Conservation (phyloP, 2,329 filamentous ascomycete species). For the Sarocladium kiliense region DNA sequence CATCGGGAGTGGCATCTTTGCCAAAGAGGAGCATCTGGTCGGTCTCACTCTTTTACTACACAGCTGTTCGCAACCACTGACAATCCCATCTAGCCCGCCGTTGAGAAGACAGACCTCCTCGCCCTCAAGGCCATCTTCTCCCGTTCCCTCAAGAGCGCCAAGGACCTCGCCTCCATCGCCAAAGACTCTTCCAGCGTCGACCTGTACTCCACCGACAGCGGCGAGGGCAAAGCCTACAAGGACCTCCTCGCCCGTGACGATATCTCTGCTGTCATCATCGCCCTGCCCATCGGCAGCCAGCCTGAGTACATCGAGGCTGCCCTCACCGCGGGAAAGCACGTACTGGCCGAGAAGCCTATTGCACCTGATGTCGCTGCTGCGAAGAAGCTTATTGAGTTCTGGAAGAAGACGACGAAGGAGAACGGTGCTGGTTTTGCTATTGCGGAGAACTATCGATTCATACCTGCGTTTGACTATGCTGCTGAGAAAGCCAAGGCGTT, state of each 20-base stretch:
- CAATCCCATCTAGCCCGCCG: conserved; percentile 41
- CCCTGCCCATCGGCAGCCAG: conserved; percentile 59
- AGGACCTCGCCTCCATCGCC: conserved; percentile 31
- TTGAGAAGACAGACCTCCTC: conserved; percentile 45
- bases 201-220: conserved; percentile 53
- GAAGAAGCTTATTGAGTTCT: conserved; percentile 32
- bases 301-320: conserved; percentile 53
- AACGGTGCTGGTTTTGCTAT: conserved; percentile 46
- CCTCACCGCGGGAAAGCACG: conserved; percentile 62
- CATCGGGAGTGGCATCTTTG: conserved; percentile 60
- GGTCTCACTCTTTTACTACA: conserved; percentile 13
- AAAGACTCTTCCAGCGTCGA: conserved; percentile 21
- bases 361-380: conserved; percentile 50
- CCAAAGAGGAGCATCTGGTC: conserved; percentile 52
- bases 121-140: conserved; percentile 62
- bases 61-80: too few relatives aligned
- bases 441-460: conserved; percentile 70
- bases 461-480: conserved; percentile 48
- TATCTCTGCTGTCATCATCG: conserved; percentile 50
- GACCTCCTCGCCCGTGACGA: conserved; percentile 50
- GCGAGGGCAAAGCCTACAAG: conserved; percentile 38
- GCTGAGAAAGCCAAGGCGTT: conserved; percentile 32
- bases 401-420: conserved; percentile 20
- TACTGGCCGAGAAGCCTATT: conserved; percentile 65
- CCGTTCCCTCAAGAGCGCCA: conserved; percentile 53